Evolutionary conservation across 2,329 filamentous ascomycete genomes (phyloP).

Genomic region (Penicillium sp.): DNA sequence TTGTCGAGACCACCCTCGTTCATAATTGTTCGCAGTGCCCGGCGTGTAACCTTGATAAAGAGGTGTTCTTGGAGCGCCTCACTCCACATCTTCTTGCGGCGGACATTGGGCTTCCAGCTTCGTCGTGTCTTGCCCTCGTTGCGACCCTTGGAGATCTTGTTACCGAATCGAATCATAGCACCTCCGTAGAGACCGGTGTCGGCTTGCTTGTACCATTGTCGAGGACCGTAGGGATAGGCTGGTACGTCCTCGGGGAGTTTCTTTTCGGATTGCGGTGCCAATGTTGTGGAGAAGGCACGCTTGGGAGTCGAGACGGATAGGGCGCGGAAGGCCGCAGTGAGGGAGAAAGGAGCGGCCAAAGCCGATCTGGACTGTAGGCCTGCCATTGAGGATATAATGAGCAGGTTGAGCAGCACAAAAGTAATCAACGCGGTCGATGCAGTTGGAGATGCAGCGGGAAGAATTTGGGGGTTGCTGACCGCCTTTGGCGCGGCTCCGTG

Average conservation of each 20-base stretch:
- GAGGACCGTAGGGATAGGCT: constrained; percentile 55
- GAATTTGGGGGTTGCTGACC: constrained; percentile 46
- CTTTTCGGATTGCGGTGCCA: constrained; percentile 39
- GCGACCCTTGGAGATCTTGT: constrained; percentile 57
- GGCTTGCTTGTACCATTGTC: constrained; percentile 53
- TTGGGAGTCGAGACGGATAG: constrained; percentile 46
- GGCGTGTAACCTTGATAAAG: constrained; percentile 54
- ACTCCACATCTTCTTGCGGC: constrained; percentile 54
- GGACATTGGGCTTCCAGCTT: constrained; percentile 57
- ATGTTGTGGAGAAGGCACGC: constrained; percentile 48
- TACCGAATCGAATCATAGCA: constrained; percentile 54
- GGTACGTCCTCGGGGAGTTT: constrained; percentile 48
- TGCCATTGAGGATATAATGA: constrained; percentile 38
- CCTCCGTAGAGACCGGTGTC: constrained; percentile 57
- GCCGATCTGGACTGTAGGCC: constrained; percentile 36
- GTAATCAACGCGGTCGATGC: constrained; percentile 8
- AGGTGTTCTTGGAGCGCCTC: constrained; percentile 51
- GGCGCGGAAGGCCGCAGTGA: constrained; percentile 47
- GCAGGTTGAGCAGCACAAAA: constrained; percentile 26
- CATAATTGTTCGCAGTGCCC: constrained; percentile 66
- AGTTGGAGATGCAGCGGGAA: constrained; percentile 29
- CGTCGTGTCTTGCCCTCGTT: constrained; percentile 58
- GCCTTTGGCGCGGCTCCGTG: constrained; percentile 38
- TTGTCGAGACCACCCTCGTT: constrained; percentile 89
- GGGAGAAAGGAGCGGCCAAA: constrained; percentile 43